Percentiles rank a stretch among this genome's conserved stretches.
Evolutionary conservation across 2,329 filamentous ascomycete species (phyloP).

Genomic region (Aspergillus quadrilineatus): DNA sequence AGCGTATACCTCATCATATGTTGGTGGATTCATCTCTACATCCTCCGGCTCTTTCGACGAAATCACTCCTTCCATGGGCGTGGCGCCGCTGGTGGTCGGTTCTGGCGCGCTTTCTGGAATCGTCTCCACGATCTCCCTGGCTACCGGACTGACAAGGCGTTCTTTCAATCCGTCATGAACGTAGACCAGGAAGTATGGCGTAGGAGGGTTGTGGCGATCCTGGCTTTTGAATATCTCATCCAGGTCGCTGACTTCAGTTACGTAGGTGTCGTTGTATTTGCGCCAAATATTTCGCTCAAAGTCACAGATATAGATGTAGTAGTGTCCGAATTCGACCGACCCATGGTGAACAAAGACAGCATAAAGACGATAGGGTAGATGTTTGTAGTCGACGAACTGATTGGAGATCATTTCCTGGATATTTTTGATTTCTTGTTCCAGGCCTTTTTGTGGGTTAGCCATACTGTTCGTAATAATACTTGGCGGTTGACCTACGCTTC

Average conservation of each 20-base stretch:
- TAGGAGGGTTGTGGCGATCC: constrained; percentile 62
- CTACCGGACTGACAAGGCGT: constrained; percentile 58
- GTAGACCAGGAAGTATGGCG: constrained; percentile 81
- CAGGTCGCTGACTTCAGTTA: constrained; percentile 66
- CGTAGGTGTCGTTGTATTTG: constrained; percentile 87
- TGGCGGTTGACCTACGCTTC: constrained; percentile 33
- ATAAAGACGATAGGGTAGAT: constrained; percentile 77
- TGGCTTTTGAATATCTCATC: constrained; percentile 68
- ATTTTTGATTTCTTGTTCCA: constrained; percentile 50
- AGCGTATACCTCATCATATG: constrained; percentile 29
- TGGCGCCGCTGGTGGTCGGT: constrained; percentile 1
- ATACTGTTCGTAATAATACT: not conserved
- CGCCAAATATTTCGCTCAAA: constrained; percentile 80
- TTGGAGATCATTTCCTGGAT: constrained; percentile 51
- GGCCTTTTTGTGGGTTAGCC: constrained; percentile 21
- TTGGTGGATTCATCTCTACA: constrained; percentile 30
- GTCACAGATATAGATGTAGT: constrained; percentile 96
- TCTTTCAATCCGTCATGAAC: constrained; percentile 67
- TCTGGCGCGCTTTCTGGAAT: constrained; percentile 9
- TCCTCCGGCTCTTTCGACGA: constrained; percentile 19
- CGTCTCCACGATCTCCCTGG: constrained; percentile 41
- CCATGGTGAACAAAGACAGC: constrained; percentile 88
- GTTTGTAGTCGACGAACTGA: constrained; percentile 63
- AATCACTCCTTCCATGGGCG: constrained; percentile 21
- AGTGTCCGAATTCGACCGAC: constrained; percentile 73